Conservation (phyloP, 768 basidiomycete genomes). For the Astraeus odoratus region DNA sequence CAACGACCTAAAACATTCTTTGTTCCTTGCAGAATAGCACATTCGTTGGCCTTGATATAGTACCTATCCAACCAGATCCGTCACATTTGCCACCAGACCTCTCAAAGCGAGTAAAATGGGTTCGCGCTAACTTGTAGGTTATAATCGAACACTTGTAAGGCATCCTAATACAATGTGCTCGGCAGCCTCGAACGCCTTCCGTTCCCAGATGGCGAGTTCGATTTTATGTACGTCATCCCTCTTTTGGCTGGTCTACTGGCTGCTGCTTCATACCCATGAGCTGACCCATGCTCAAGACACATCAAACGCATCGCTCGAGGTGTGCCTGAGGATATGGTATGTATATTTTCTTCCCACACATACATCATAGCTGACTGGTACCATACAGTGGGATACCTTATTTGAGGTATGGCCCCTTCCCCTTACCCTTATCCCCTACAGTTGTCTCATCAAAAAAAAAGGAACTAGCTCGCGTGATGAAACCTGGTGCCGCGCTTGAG, state of each 20-base stretch:
- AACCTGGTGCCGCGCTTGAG: constrained; percentile 69
- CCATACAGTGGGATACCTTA: constrained; percentile 53
- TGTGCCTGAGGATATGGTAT: constrained; percentile 69
- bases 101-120: constrained; percentile 59
- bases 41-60: constrained; percentile 67
- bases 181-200: constrained; percentile 60
- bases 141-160: not conserved
- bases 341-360: constrained; percentile 6
- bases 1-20: not conserved
- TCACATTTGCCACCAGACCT: constrained; percentile 52
- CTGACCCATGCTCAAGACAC: constrained; percentile 35
- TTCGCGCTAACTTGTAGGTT: constrained; percentile 65
- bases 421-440: too few species aligned
- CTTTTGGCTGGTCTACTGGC: not conserved
- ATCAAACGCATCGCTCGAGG: constrained; percentile 66
- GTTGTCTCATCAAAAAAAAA: constrained; percentile 6
- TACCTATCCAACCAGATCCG: constrained; percentile 67
- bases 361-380: not conserved
- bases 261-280: not conserved
- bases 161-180: not conserved
- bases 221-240: constrained; percentile 54
- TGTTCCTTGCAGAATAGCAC: constrained; percentile 37
- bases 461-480: constrained; percentile 66
- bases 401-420: constrained; percentile 36
- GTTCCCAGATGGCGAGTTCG: constrained; percentile 67